Conservation (phyloP, 1,284 basidiomycete species). For the Grifola frondosa region DNA sequence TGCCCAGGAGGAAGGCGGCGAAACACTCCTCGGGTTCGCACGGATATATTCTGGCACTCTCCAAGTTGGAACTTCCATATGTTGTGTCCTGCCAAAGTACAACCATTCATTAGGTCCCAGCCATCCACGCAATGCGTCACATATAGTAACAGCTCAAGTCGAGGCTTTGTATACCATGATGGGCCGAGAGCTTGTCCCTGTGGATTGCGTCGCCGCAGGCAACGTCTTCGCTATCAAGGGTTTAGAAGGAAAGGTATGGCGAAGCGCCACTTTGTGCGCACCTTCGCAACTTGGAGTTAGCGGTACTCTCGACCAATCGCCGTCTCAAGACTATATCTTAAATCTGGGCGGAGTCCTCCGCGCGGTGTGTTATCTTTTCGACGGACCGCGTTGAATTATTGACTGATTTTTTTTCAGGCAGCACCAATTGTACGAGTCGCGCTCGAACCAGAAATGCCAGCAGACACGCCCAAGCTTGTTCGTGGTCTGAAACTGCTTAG, state of each 20-base stretch:
- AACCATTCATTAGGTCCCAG: slow-evolving; percentile 62
- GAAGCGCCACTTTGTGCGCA: slow-evolving; percentile 89
- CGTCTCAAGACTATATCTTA: slow-evolving; percentile 58
- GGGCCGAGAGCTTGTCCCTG: slow-evolving; percentile 89
- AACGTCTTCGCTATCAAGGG: slow-evolving; percentile 95
- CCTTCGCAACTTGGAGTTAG: slow-evolving; percentile 46
- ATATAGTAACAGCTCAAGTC: slow-evolving; percentile 64
- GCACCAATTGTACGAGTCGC: slow-evolving; percentile 96
- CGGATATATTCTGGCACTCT: slow-evolving; percentile 92
- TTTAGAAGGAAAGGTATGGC: slow-evolving; percentile 86
- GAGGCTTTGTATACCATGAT: slow-evolving; percentile 95
- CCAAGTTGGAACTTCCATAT: slow-evolving; percentile 61
- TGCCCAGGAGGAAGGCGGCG: too few species aligned
- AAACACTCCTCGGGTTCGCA: slow-evolving; percentile 88
- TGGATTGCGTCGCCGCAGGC: slow-evolving; percentile 86
- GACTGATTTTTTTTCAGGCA: slow-evolving; percentile 43
- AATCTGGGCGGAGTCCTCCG: slow-evolving; percentile 82
- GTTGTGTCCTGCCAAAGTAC: slow-evolving; percentile 90
- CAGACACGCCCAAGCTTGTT: slow-evolving; percentile 92
- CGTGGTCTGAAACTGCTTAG: slow-evolving; percentile 87
- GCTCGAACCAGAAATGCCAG: slow-evolving; percentile 84
- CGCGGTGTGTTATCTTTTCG: slow-evolving; percentile 49
- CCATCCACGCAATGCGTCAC: slow-evolving; percentile 72
- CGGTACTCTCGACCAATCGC: slow-evolving; percentile 35
- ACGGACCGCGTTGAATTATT: slow-evolving; percentile 6